A percentile compares a stretch with the other conserved stretches of the same genome.
Evolutionary conservation across 2,329 filamentous ascomycete genomes (phyloP).

Genomic region (Sarocladium brachiariae): DNA sequence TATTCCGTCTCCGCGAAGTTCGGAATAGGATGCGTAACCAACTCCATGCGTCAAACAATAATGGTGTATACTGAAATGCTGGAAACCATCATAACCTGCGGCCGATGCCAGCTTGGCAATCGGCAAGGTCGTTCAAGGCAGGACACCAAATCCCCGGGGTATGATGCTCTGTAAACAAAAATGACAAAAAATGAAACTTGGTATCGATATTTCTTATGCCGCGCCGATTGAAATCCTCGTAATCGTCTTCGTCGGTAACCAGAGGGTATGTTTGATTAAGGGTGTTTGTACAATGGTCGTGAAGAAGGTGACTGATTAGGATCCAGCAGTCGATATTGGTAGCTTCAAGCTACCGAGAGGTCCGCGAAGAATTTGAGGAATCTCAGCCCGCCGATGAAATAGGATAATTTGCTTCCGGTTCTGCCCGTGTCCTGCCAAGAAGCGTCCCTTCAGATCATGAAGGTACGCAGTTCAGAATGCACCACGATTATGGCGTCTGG

Average conservation of each 20-base stretch:
- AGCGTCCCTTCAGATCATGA: conserved; percentile 28
- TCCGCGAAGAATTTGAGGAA: conserved; percentile 26
- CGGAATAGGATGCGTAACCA: conserved; percentile 38
- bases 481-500: conserved; percentile 29
- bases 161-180: conserved; percentile 23
- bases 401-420: conserved; percentile 33
- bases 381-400: conserved; percentile 30
- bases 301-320: conserved; percentile 15
- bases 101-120: conserved; percentile 12
- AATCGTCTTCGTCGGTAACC: conserved; percentile 21
- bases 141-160: conserved; percentile 20
- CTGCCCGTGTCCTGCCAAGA: conserved; percentile 42
- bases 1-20: conserved; percentile 3
- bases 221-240: conserved; percentile 31
- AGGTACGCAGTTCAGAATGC: conserved; percentile 27
- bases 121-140: conserved; percentile 22
- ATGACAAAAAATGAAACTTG: conserved; percentile 31
- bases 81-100: conserved; percentile 29
- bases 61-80: conserved; percentile 8
- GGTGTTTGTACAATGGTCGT: conserved; percentile 42
- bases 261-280: conserved; percentile 35
- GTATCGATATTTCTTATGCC: conserved; percentile 40
- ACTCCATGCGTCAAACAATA: conserved; percentile 25
- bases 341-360: conserved; percentile 19
- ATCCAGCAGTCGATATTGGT: conserved; percentile 22